Percentiles rank a stretch among this genome's conserved stretches.
These are phyloP conservation scores for Boletellus sp. DNA, from an alignment of 768 basidiomycete species.

Conservation along the genomic window DNA sequence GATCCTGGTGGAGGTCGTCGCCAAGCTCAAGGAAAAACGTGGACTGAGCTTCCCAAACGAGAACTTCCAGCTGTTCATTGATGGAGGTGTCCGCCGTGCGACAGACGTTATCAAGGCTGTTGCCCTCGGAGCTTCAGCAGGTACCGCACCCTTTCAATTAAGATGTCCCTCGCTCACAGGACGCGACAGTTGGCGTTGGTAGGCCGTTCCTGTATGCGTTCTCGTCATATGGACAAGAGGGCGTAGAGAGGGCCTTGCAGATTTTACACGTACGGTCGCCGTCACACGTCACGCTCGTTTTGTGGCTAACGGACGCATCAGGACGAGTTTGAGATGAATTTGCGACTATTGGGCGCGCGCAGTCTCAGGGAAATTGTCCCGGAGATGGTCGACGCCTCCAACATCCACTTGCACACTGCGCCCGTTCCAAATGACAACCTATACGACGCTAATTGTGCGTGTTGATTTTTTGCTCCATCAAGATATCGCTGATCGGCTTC, in stretches of 20 bases:
- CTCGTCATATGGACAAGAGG: constrained; percentile 84
- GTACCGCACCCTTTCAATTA: constrained; percentile 36
- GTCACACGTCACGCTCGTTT: neutral
- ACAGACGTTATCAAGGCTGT: constrained; percentile 88
- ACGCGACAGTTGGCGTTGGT: constrained; percentile 64
- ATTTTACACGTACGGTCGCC: constrained; percentile 58
- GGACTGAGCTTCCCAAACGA: constrained; percentile 73
- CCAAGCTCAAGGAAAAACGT: constrained; percentile 60
- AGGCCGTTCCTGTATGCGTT: constrained; percentile 87
- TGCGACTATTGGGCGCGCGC: constrained; percentile 85
- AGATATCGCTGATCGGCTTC: neutral
- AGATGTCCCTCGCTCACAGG: constrained; percentile 7
- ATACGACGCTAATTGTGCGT: constrained; percentile 79
- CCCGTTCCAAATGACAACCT: constrained; percentile 70
- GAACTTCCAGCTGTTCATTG: constrained; percentile 81
- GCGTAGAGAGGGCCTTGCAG: constrained; percentile 78
- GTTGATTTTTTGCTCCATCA: constrained; percentile 6
- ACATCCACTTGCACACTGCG: constrained; percentile 61
- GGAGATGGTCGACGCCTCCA: constrained; percentile 85
- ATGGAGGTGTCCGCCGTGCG: constrained; percentile 92
- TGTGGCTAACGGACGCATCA: constrained; percentile 28
- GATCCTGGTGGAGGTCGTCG: constrained; percentile 82
- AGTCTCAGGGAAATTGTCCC: constrained; percentile 77
- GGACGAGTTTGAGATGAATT: constrained; percentile 99
- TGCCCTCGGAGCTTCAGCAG: constrained; percentile 86